phyloP scores from a whole-genome alignment of 2,329 filamentous ascomycete species.

The Alternaria ethzedia region DNA sequence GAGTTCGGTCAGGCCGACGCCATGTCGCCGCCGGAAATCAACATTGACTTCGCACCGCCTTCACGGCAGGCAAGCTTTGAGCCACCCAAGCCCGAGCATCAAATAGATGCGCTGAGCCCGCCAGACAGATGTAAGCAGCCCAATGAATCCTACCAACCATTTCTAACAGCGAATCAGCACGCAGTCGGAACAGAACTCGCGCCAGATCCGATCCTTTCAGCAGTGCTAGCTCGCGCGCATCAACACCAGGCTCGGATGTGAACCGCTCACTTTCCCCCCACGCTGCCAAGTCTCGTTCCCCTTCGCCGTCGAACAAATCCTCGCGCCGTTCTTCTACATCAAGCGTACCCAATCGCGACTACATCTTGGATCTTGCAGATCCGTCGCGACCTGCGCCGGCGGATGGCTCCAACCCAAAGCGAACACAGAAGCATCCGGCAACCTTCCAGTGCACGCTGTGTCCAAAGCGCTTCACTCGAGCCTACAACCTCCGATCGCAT shows the following conservation, averaged over 20 bases:
- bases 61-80: slow-evolving; percentile 71
- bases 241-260: slow-evolving; percentile 49
- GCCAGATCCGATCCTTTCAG: slow-evolving; percentile 67
- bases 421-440: slow-evolving; percentile 96
- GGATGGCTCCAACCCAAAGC: slow-evolving; percentile 64
- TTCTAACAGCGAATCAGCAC: slow-evolving; percentile 49
- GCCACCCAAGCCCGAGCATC: slow-evolving; percentile 66
- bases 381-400: slow-evolving; percentile 74
- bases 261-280: slow-evolving; percentile 53
- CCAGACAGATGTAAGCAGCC: slow-evolving; percentile 67
- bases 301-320: slow-evolving; percentile 56
- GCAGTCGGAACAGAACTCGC: slow-evolving; percentile 62
- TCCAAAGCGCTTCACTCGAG: slow-evolving; percentile 93
- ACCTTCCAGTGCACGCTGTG: slow-evolving; percentile 95
- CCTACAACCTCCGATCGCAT: slow-evolving; percentile 95
- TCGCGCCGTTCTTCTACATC: slow-evolving; percentile 59
- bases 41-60: slow-evolving; percentile 87
- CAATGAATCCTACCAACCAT: slow-evolving; percentile 19
- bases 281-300: slow-evolving; percentile 53
- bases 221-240: slow-evolving; percentile 54
- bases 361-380: slow-evolving; percentile 90
- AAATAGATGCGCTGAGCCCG: slow-evolving; percentile 79
- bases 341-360: slow-evolving; percentile 66
- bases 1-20: slow-evolving; percentile 73
- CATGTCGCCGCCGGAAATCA: slow-evolving; percentile 93